Evolutionary conservation across 331 rosid genomes (phyloP), one percentile per base, ranked within the genome.

Genomic region (Prunus yedoensis): DNA sequence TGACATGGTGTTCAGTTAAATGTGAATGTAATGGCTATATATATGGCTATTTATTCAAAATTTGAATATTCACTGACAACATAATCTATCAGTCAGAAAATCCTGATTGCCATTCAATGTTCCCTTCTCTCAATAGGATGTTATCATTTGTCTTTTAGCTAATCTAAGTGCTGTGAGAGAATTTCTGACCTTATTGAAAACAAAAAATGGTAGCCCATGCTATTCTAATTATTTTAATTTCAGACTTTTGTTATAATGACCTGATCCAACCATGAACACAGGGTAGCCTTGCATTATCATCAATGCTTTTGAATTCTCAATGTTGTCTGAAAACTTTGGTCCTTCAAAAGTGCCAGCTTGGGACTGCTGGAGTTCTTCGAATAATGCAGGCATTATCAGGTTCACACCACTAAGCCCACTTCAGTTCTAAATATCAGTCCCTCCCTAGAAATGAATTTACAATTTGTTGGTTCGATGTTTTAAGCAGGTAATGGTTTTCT

Each of bases 261-360:
- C 91, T 93, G 73, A 69, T 38, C 60, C 25, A 17, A 73, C 57
- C 46, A 25, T 59, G 61, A 47, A 59, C 65, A 47, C 96, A 94
- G 99, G 96, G 96, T 47, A 69, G 84, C 86, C 70, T 78, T 49
- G 82, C 88, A 70, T 60, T 94, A 59, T 73, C 77, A 59, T 73
- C 77, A 73, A 58, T 73, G 77, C 68, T 73, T 59, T 58, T 58
- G 68, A 60, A 73, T 58, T 23, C 91, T 27, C 87, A 81, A 65
- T 94, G 97, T 84, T 81, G 89, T 83, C 84, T 94, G 23, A 90
- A 83, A 84, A 83, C 86, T 78, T 77, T 94, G 93, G 81, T 81
- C 58, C 93, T 94, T 38, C 78, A 81, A 74, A 88, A 88, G 78
- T 93, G 98, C 79, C 90, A 82, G 84, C 91, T 91, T 62, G 92